Evolutionary conservation across 805 yeast species (phyloP).

Genomic region (Scheffersomyces amazonensis): DNA sequence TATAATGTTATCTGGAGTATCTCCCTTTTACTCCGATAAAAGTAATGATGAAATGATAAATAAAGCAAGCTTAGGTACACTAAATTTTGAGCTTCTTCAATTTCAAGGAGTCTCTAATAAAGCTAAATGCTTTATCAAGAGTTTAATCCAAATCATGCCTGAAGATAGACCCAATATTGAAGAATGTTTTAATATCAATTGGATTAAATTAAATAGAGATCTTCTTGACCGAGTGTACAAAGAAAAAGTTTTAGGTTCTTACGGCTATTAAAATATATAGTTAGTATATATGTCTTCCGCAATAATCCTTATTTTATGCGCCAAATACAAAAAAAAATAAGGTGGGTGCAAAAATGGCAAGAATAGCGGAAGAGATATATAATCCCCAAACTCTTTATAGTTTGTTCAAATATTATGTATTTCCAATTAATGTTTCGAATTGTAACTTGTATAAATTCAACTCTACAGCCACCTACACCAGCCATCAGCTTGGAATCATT

Average conservation of each 20-base stretch:
- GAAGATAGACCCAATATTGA: slow-evolving; percentile 31
- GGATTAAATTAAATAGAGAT: slow-evolving; percentile 43
- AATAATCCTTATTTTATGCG: not conserved
- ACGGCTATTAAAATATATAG: too few species aligned
- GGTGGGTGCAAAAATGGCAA: not conserved
- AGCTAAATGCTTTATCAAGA: slow-evolving; percentile 46
- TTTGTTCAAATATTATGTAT: too few species aligned
- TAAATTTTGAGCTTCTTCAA: slow-evolving; percentile 34
- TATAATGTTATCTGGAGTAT: slow-evolving; percentile 59
- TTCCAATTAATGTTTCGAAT: too few species aligned
- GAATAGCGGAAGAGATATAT: not conserved
- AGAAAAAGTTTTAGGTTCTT: slow-evolving; percentile 1
- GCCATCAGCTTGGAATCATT: too few species aligned
- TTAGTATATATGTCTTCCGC: slow-evolving; percentile 5
- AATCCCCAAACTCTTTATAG: too few species aligned
- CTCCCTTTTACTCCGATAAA: slow-evolving; percentile 55
- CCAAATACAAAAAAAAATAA: not conserved
- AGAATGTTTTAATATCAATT: slow-evolving; percentile 41
- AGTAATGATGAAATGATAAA: slow-evolving; percentile 18
- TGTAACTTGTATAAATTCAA: too few species aligned
- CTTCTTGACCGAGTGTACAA: slow-evolving; percentile 5
- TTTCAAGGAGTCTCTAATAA: slow-evolving; percentile 41
- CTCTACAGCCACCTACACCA: too few species aligned
- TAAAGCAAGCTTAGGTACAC: slow-evolving; percentile 34
- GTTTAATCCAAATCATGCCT: slow-evolving; percentile 38